Evolutionary conservation across 192 early-diverging fungal species (phyloP).

Genomic region (Coemansia brasiliensis): DNA sequence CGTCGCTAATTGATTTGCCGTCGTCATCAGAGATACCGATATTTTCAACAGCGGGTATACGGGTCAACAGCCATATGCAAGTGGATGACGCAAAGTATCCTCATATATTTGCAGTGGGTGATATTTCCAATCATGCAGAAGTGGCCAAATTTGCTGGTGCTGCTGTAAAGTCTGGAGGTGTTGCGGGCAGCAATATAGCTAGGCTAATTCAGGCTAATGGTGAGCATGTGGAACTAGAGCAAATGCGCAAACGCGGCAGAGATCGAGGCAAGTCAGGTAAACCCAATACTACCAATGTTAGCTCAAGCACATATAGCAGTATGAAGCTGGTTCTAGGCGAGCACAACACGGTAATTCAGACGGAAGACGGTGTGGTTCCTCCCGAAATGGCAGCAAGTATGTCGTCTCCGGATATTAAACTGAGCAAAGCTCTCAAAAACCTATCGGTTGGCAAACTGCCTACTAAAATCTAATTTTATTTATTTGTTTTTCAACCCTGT

Average conservation of each 20-base stretch:
- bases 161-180: conserved; percentile 23
- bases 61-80: conserved; percentile 60
- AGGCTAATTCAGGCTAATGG: conserved; percentile 21
- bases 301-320: conserved; percentile 15
- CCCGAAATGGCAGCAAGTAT: conserved; percentile 32
- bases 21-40: conserved; percentile 26
- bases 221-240: not conserved
- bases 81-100: conserved; percentile 61
- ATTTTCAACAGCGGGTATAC: conserved; percentile 43
- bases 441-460: conserved; percentile 27
- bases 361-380: conserved; percentile 26
- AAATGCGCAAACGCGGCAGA: conserved; percentile 1
- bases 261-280: too few species aligned
- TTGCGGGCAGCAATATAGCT: conserved; percentile 35
- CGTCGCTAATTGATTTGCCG: conserved; percentile 31
- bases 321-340: conserved; percentile 50
- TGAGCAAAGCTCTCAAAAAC: conserved; percentile 27
- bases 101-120: conserved; percentile 76
- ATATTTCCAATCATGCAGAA: conserved; percentile 56
- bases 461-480: not conserved
- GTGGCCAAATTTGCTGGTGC: conserved; percentile 40
- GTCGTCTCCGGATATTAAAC: conserved; percentile 44
- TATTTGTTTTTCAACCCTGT: not conserved
- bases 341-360: conserved; percentile 38
- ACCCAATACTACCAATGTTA: too few species aligned